A percentile compares a stretch with the other conserved stretches of the same genome.
phyloP scores from a whole-genome alignment of 2,329 filamentous ascomycete species.

The Diaporthe sp. region DNA sequence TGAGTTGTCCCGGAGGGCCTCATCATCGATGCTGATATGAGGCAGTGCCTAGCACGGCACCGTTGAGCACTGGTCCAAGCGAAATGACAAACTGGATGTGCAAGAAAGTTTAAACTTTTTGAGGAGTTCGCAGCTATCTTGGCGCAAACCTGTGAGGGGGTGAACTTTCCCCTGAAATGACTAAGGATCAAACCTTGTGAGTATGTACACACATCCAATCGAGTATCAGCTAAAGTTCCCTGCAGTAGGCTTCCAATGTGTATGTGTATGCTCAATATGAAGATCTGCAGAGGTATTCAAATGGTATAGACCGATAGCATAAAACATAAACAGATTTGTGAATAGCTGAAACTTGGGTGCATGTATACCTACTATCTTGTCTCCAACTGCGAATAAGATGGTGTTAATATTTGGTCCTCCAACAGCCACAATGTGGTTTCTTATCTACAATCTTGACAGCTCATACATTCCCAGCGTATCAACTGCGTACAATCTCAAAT shows the following conservation, averaged over 20 bases:
- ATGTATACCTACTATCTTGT: neutral
- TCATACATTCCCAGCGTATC: neutral
- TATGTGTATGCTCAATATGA: too few relatives aligned
- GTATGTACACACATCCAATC: too few relatives aligned
- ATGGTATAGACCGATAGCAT: too few relatives aligned
- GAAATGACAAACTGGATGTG: neutral
- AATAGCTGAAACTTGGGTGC: neutral
- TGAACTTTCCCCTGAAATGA: neutral
- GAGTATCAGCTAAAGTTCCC: too few relatives aligned
- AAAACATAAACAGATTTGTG: neutral
- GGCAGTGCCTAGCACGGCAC: slow-evolving; percentile 14
- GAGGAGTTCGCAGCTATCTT: slow-evolving; percentile 9
- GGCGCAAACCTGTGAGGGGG: neutral
- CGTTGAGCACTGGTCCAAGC: slow-evolving; percentile 13
- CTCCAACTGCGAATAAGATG: neutral
- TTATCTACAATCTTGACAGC: neutral
- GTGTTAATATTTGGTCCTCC: too few relatives aligned
- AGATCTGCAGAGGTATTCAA: neutral
- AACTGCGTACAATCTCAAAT: neutral
- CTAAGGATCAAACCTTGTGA: neutral
- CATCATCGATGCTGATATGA: neutral
- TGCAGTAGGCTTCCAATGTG: neutral
- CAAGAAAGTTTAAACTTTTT: neutral
- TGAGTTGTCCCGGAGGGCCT: neutral
- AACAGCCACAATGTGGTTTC: too few relatives aligned